Evolutionary conservation across 2,329 filamentous ascomycete species (phyloP), one percentile per base, ranked within the genome.

Genomic region (Penicillium sp.): DNA sequence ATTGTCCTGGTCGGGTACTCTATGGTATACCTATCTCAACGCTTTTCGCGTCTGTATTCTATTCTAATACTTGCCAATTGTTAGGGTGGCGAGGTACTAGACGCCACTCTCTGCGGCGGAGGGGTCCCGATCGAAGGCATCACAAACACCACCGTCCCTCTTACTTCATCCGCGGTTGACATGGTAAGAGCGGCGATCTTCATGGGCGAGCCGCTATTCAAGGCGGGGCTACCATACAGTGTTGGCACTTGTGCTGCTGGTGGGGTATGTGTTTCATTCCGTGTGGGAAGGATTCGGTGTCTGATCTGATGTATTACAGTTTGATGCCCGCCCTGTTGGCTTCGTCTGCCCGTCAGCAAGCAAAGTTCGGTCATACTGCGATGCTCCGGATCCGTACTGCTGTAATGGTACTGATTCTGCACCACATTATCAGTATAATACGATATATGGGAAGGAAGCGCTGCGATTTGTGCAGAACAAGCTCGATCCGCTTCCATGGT

Each of bases 1-100:
- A 78, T 89, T 38, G 85, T 89, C 6, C 74, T 89, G 41, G 84
- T 89, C 44, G 87, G 87, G 35, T 89, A 89, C 73, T 88, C 85
- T 7, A 86, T 88, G 78, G 84, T 85, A 69, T 23, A 75, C 62
- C 15, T 31, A 41, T 11, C 1, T 26, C 26, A 4, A 21, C 31
- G 8, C 35, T 15, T 11, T 63, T 47, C 4, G 31, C 31, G 31
- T 15, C 31, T 35, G 8, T 35, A 35, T 35, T 35, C 31, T 13
- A 35, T 13, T 35, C 31, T 35, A 58, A 61, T 29, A 56, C 54
- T 19, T 23, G 26, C 38, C 31, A 9, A 35, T 13, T 35, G 31
- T 9, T 41, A 41, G 35, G 35, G 35, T 5, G 35, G 35, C 35
- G 35, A 41, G 15, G 35, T 41, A 5, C 35, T 41, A 4, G 35